A percentile compares a stretch with the other conserved stretches of the same genome.
phyloP scores from a whole-genome alignment of 495 filamentous ascomycete genomes.

The Penicillium turbatum region DNA sequence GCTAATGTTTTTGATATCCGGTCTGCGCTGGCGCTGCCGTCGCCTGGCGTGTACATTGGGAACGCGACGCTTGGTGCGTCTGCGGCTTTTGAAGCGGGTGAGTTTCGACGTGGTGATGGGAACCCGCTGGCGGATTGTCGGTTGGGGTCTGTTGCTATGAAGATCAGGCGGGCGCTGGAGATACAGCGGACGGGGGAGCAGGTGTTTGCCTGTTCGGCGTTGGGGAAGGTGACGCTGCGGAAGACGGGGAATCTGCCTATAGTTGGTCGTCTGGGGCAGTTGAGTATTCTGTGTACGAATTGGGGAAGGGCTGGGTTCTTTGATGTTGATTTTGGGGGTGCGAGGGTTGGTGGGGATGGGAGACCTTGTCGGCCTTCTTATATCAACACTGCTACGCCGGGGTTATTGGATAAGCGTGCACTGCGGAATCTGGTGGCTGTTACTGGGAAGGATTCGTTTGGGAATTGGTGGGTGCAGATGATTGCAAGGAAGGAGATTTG shows the following conservation, averaged over 20 bases:
- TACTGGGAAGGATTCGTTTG: constrained; percentile 5
- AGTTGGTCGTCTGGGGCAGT: constrained; percentile 16
- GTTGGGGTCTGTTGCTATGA: neutral
- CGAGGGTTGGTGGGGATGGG: constrained; percentile 16
- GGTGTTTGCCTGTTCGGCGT: neutral
- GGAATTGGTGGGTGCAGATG: constrained; percentile 9
- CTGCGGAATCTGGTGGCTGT: constrained; percentile 7
- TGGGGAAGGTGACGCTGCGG: neutral
- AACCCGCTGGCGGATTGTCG: neutral
- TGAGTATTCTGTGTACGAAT: constrained; percentile 34
- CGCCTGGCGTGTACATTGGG: neutral
- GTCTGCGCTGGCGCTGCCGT: neutral
- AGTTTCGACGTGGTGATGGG: neutral
- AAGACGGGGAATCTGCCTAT: neutral
- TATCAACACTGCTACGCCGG: neutral
- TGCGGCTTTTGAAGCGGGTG: neutral
- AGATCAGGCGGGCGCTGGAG: neutral
- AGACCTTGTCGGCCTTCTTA: neutral
- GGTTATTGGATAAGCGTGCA: neutral
- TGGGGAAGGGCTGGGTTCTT: constrained; percentile 40
- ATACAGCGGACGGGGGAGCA: neutral
- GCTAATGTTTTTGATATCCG: neutral
- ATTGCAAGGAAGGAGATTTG: constrained; percentile 8
- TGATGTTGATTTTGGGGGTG: constrained; percentile 37
- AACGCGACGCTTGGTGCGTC: neutral